Conservation (phyloP, 257 asterid species). For the Thymus quinquecostatus region DNA sequence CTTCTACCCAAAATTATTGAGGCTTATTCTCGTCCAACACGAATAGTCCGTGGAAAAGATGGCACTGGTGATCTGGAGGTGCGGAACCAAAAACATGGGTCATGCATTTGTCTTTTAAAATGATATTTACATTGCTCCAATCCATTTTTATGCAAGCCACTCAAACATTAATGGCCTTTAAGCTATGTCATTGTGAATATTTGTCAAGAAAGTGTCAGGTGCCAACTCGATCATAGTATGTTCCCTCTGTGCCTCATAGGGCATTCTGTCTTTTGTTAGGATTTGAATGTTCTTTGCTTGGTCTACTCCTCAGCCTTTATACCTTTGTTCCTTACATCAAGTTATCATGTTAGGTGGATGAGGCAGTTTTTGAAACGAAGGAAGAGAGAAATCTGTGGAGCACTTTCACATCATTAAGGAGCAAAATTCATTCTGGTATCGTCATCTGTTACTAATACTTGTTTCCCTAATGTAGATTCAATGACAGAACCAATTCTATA, state of each 20-base stretch:
- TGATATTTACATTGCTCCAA: neutral
- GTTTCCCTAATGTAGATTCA: slow-evolving; percentile 13
- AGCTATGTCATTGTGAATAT: slow-evolving; percentile 2
- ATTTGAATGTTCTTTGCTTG: neutral
- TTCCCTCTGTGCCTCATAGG: neutral
- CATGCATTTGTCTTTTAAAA: slow-evolving; percentile 15
- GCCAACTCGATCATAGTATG: neutral
- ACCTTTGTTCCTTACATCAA: neutral
- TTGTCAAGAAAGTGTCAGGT: neutral
- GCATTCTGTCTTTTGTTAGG: neutral
- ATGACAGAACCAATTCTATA: slow-evolving; percentile 11
- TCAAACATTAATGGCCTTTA: slow-evolving; percentile 2
- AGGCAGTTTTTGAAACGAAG: slow-evolving; percentile 67
- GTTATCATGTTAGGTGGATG: slow-evolving; percentile 70
- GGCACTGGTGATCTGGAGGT: slow-evolving; percentile 66
- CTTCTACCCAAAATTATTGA: slow-evolving; percentile 75
- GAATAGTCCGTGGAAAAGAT: slow-evolving; percentile 93
- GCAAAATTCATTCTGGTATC: slow-evolving; percentile 71
- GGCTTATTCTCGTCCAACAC: slow-evolving; percentile 98
- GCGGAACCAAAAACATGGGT: slow-evolving; percentile 16
- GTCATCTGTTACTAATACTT: slow-evolving; percentile 22
- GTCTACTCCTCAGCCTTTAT: neutral
- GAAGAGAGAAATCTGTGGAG: slow-evolving; percentile 89
- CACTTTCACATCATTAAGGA: slow-evolving; percentile 65
- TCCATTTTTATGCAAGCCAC: neutral